phyloP scores from a whole-genome alignment of 352 stramenopile species.

The Phytophthora multivora region DNA sequence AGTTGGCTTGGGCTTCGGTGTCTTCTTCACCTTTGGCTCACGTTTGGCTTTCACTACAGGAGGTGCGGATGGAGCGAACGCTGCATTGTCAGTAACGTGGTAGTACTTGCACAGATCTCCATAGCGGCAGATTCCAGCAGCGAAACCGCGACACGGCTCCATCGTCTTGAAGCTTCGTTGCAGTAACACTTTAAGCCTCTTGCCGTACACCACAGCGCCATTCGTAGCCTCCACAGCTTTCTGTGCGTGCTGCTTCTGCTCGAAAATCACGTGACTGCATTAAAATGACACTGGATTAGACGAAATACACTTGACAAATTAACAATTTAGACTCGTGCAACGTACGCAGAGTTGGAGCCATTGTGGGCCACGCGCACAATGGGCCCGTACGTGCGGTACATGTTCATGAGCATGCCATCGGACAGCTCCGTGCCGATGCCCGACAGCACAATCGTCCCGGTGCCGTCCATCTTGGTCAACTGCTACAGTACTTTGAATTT shows the following conservation, averaged over 20 bases:
- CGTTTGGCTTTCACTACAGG: not conserved
- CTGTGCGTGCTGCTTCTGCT: constrained; percentile 26
- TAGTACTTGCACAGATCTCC: constrained; percentile 76
- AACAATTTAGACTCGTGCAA: constrained; percentile 5
- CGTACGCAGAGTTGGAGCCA: constrained; percentile 58
- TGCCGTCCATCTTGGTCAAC: constrained; percentile 11
- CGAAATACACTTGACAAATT: too few species aligned
- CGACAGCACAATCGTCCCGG: constrained; percentile 52
- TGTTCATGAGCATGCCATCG: constrained; percentile 52
- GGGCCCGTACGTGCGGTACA: constrained; percentile 62
- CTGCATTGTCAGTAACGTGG: constrained; percentile 28
- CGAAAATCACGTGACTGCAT: constrained; percentile 51
- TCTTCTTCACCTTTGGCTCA: constrained; percentile 7
- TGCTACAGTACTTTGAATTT: constrained; percentile 21
- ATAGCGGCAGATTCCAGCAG: constrained; percentile 60
- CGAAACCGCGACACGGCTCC: constrained; percentile 56
- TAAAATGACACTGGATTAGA: not conserved
- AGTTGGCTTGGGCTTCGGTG: not conserved
- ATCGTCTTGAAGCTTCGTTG: constrained; percentile 44
- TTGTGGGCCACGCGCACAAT: constrained; percentile 60
- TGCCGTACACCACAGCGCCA: constrained; percentile 60
- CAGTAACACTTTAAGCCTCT: constrained; percentile 50
- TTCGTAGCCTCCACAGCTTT: constrained; percentile 53
- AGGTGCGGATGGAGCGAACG: constrained; percentile 3
- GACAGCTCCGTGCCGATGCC: constrained; percentile 46